Base-by-base conservation (phyloP, 441 rosid genomes). In the Raphanus hybrid region DNA sequence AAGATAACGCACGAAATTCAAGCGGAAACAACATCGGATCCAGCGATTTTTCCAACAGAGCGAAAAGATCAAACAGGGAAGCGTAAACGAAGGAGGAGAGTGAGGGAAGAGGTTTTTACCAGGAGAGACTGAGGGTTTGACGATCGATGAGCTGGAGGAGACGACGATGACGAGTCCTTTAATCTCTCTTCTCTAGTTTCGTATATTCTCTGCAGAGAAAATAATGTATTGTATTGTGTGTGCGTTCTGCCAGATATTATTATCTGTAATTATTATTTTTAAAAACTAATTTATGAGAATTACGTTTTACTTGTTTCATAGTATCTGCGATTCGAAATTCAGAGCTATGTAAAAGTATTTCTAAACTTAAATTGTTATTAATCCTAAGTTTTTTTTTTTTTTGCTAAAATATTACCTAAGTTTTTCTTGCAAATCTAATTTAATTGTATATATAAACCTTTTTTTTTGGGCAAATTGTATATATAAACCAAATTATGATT, bases 91-190 rank as follows among this genome's bases (percentile, higher is more conserved):
- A 65, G 18, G 43, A 66, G 14, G 8, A 1, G 55, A 71, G 72
- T 65, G 12, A 14, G 55, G 55, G 20, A 68, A 5, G 34, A 55
- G 18, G n/a, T 5, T 60, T 8, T 2, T 52, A 68, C 60, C 70
- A 37, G 67, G 45, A 62, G 71, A 69, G 79, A 75, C 76, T 75
- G 58, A 15, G 8, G 58, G 20, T 74, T 78, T 79, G 82, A 79
- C 82, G 75, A 79, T 74, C 82, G 63, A 79, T 79, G 78, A 73
- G 78, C 67, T 58, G 65, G 67, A 72, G 73, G 67, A 63, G 78
- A 55, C 64, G 55, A 68, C 48, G 73, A 72, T 57, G 78, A 57
- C 58, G 57, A 78, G 67, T 79, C 75, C 82, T 52, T 78, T 74
- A 74, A 68, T 29, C 71, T 68, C 66, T 64, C 77, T 64, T 78